Evolutionary conservation across 345 rosid genomes (phyloP).

Genomic region (Cardiospermum halicacabum): DNA sequence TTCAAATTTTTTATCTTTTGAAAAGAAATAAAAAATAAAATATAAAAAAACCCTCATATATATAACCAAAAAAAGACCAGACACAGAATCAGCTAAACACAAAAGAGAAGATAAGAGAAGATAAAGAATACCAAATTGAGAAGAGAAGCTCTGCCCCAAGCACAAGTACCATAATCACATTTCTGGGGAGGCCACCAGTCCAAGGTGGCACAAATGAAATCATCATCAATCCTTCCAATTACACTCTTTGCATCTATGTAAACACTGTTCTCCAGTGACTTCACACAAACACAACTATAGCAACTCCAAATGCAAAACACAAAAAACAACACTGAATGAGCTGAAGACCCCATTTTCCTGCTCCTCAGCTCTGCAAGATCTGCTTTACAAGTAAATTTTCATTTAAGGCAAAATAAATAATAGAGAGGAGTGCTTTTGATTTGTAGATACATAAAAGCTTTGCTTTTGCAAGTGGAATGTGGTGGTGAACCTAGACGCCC

Average conservation of each 20-base stretch:
- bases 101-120: neutral
- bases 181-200: slow-evolving; percentile 99
- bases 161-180: slow-evolving; percentile 91
- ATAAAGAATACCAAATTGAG: slow-evolving; percentile 64
- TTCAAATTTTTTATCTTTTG: no score
- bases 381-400: slow-evolving; percentile 5
- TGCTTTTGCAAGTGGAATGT: no score
- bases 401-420: no score
- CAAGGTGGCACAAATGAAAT: slow-evolving; percentile 87
- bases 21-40: no score
- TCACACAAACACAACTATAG: slow-evolving; percentile 11
- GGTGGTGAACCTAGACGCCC: no score
- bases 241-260: slow-evolving; percentile 46
- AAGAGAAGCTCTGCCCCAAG: slow-evolving; percentile 83
- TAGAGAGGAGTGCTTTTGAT: no score
- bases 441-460: no score
- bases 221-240: slow-evolving; percentile 70
- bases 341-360: slow-evolving; percentile 35
- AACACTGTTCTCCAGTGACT: slow-evolving; percentile 43
- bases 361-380: slow-evolving; percentile 13
- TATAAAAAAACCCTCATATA: no score
- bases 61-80: no score
- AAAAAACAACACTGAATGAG: slow-evolving; percentile 22
- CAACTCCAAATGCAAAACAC: slow-evolving; percentile 27
- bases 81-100: no score